Conservation (phyloP, 306 rosid genomes). For the Rosa rugosa region DNA sequence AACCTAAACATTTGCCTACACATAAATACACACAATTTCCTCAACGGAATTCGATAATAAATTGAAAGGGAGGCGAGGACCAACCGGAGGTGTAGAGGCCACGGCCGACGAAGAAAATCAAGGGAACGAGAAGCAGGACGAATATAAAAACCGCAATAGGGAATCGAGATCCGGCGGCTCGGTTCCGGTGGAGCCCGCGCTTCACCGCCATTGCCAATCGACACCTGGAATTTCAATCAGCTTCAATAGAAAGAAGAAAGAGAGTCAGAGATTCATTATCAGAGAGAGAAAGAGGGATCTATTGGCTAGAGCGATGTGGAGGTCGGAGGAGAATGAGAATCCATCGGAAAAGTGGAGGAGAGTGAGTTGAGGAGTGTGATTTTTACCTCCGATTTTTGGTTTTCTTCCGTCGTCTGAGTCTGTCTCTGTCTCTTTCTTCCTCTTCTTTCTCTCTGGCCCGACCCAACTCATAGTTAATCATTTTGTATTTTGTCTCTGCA, state of each 20-base stretch:
- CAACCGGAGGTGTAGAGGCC: slow-evolving; percentile 54
- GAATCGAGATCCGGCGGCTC: slow-evolving; percentile 56
- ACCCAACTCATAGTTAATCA: background rate
- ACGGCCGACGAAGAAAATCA: slow-evolving; percentile 64
- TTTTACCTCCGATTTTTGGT: background rate
- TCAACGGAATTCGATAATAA: background rate
- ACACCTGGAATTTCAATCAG: slow-evolving; percentile 18
- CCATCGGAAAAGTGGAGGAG: slow-evolving; percentile 4
- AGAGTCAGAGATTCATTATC: background rate
- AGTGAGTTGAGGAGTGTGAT: background rate
- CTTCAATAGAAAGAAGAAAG: background rate
- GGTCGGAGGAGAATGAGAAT: background rate
- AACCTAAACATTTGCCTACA: background rate
- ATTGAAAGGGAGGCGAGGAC: slow-evolving; percentile 15
- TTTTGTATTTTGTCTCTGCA: too few species aligned
- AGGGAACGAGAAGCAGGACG: slow-evolving; percentile 53
- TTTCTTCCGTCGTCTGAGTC: background rate
- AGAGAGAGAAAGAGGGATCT: background rate
- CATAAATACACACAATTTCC: background rate
- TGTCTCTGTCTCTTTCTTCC: background rate
- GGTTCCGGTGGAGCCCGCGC: slow-evolving; percentile 48
- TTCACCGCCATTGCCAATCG: slow-evolving; percentile 58
- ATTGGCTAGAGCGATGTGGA: background rate
- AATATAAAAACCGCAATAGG: slow-evolving; percentile 45
- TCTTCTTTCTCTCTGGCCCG: background rate